phyloP scores from a whole-genome alignment of 768 basidiomycete species.

The Leccinum pellstonianum region DNA sequence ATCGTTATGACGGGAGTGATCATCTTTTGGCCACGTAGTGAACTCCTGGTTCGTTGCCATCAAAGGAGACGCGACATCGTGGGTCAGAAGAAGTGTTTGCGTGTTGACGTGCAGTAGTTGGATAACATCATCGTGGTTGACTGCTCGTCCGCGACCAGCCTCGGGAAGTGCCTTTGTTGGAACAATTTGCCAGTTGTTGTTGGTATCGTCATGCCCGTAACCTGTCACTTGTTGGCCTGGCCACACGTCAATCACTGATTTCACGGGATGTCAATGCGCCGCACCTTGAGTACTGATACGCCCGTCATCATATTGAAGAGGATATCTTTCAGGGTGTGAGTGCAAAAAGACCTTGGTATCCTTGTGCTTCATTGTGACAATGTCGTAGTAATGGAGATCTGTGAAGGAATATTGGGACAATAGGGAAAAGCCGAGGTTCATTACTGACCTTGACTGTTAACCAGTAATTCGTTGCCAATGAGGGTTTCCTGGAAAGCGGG shows the following conservation, averaged over 20 bases:
- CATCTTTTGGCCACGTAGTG: constrained; percentile 86
- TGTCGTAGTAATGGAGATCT: constrained; percentile 96
- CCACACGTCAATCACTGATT: background rate
- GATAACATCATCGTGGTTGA: constrained; percentile 85
- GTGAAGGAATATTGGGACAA: constrained; percentile 10
- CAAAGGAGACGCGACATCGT: constrained; percentile 95
- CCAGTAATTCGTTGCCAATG: constrained; percentile 83
- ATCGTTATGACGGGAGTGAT: constrained; percentile 76
- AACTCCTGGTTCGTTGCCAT: constrained; percentile 99
- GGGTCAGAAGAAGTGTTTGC: constrained; percentile 80
- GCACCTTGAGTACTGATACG: constrained; percentile 90
- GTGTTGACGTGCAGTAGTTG: constrained; percentile 89
- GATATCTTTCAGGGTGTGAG: constrained; percentile 89
- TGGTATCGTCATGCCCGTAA: constrained; percentile 90
- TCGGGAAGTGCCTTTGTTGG: constrained; percentile 95
- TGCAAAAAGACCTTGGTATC: constrained; percentile 93
- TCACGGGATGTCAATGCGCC: background rate
- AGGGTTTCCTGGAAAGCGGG: constrained; percentile 98
- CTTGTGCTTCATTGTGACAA: constrained; percentile 83
- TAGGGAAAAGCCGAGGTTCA: background rate
- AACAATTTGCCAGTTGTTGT: constrained; percentile 94
- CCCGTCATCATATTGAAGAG: constrained; percentile 92
- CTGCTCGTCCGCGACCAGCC: constrained; percentile 87
- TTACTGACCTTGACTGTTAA: constrained; percentile 83
- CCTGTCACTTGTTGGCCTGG: constrained; percentile 94